Evolutionary conservation across 2,329 filamentous ascomycete genomes (phyloP).

Genomic region (Monilinia laxa): DNA sequence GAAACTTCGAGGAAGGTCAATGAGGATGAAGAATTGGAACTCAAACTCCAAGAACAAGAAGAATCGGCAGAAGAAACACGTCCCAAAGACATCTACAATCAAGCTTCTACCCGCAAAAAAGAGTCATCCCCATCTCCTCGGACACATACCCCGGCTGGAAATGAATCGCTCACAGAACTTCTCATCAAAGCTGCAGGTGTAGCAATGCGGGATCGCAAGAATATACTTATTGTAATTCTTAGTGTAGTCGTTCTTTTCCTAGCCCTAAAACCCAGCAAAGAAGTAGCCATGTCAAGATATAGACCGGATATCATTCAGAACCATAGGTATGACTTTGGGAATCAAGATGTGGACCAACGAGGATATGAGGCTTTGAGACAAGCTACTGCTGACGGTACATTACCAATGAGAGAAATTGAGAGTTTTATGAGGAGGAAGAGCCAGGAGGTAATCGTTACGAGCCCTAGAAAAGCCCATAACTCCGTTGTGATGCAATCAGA

Average conservation of each 20-base stretch:
- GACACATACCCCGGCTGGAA: slow-evolving; percentile 22
- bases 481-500: neutral
- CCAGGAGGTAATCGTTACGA: neutral
- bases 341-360: neutral
- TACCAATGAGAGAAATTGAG: neutral
- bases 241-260: slow-evolving; percentile 55
- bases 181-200: slow-evolving; percentile 55
- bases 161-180: slow-evolving; percentile 54
- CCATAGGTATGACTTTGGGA: neutral
- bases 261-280: slow-evolving; percentile 40
- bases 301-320: slow-evolving; percentile 13
- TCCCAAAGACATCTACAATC: slow-evolving; percentile 55
- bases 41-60: slow-evolving; percentile 48
- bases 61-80: slow-evolving; percentile 49
- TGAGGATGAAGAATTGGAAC: slow-evolving; percentile 45
- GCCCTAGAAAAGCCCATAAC: neutral
- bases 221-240: slow-evolving; percentile 56
- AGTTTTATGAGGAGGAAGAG: neutral
- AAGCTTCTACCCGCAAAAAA: slow-evolving; percentile 31
- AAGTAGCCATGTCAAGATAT: neutral
- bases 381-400: neutral
- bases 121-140: neutral
- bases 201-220: slow-evolving; percentile 57
- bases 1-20: slow-evolving; percentile 42
- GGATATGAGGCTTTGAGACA: neutral